phyloP scores from a whole-genome alignment of 306 rosid species.

The Castanea sativa region DNA sequence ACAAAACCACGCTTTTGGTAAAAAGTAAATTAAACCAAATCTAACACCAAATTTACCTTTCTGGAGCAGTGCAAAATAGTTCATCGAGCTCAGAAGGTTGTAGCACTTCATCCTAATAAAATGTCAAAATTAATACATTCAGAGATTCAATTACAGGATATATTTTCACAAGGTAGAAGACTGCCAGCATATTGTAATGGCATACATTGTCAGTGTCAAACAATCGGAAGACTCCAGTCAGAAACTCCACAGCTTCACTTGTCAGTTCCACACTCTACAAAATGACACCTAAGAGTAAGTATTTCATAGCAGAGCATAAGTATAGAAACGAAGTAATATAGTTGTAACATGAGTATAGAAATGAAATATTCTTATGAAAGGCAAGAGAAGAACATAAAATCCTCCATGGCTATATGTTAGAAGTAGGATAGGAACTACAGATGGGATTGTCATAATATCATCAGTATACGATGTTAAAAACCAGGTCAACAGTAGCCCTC shows the following conservation, averaged over 20 bases:
- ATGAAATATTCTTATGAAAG: not conserved
- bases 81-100: conserved; percentile 68
- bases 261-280: conserved; percentile 90
- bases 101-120: conserved; percentile 74
- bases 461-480: not conserved
- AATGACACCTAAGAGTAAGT: conserved; percentile 29
- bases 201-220: conserved; percentile 75
- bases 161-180: conserved; percentile 22
- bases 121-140: conserved; percentile 32
- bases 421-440: not conserved
- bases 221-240: conserved; percentile 78
- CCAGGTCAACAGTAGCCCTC: not conserved
- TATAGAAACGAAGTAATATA: conserved; percentile 12
- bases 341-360: not conserved
- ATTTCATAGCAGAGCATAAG: conserved; percentile 8
- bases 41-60: conserved; percentile 48
- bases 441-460: not conserved
- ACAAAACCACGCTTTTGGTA: not conserved
- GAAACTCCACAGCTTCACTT: conserved; percentile 78
- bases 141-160: conserved; percentile 17
- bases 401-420: not conserved
- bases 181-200: conserved; percentile 15
- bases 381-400: not conserved
- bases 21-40: not conserved
- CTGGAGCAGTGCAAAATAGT: conserved; percentile 87